Base-by-base conservation (phyloP, 768 basidiomycete species). In the Boletus rubroflammeus region DNA sequence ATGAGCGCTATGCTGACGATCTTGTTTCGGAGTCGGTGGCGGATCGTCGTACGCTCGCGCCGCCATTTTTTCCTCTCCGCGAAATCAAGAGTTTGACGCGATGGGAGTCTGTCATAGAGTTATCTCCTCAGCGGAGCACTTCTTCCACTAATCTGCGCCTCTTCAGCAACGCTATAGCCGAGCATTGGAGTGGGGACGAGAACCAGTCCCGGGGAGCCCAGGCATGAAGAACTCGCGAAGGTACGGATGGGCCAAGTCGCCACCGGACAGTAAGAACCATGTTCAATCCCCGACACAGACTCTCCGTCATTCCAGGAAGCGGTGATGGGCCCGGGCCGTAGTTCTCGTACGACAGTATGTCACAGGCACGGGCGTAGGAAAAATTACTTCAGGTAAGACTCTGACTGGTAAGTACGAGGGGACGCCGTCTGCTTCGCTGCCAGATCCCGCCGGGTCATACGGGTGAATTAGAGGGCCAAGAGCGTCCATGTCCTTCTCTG, bases 271-370 rank as follows among this genome's bases (percentile, higher is more conserved):
- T 28, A 34, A 52, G 53, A 59, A 54, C 47, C 29, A 6, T 28
- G n/a, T 50, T 41, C 17, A 42, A 51, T 53, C 29, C 47, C 53
- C 46, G 23, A 42, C 40, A 50, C 23, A 28, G 35, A 38, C 6
- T 31, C 34, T 62, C 47, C 52, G 54, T 54, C 47, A 36, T 51
- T 8, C 15, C 19, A 60, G 46, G 64, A 60, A 56, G 52, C 32
- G 43, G 55, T 32, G 48, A 48, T 28, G 41, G n/a, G n/a, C 35
- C 35, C 43, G 34, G 41, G 19, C 36, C 54, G 29, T 7, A 35
- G 25, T 51, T 58, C 46, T 62, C 56, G 56, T 55, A 58, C 45
- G 31, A 36, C 17, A 36, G 26, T 34, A 29, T 50, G 54, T 59
- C 53, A 63, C 32, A 56, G 47, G 50, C 36, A 51, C 40, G 2